phyloP scores from a whole-genome alignment of 345 rosid genomes.

The Murraya koenigii region DNA sequence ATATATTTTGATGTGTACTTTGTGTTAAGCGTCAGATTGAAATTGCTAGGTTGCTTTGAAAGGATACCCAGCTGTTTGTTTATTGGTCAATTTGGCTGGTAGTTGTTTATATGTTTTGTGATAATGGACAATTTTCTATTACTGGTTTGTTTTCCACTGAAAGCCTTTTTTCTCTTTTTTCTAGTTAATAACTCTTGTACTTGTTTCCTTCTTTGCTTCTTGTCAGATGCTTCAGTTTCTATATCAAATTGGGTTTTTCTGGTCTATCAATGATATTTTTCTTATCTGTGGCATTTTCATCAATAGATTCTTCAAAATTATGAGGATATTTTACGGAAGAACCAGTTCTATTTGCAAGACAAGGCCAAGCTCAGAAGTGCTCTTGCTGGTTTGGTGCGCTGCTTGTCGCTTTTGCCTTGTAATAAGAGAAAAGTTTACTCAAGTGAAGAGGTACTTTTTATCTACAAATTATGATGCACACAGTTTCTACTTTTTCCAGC shows the following conservation, averaged over 20 bases:
- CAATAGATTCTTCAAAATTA: conserved; percentile 77
- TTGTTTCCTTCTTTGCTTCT: not conserved
- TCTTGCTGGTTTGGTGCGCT: conserved; percentile 68
- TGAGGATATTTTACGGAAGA: conserved; percentile 61
- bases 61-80: not conserved
- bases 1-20: not conserved
- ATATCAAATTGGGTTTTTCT: not conserved
- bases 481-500: not conserved
- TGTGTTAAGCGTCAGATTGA: not conserved
- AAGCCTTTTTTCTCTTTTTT: not conserved
- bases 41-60: conserved; percentile 1
- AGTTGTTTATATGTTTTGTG: not conserved
- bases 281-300: conserved; percentile 1
- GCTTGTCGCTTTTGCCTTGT: conserved; percentile 66
- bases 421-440: conserved; percentile 34
- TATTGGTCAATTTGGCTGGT: not conserved
- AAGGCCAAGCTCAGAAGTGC: conserved; percentile 64
- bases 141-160: not conserved
- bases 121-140: not conserved
- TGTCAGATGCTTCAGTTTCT: not conserved
- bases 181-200: not conserved
- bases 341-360: conserved; percentile 65
- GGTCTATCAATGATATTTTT: conserved; percentile 3
- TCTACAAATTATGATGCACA: not conserved
- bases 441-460: conserved; percentile 40